Conservation (phyloP, 2,329 filamentous ascomycete species). For the Colletotrichum coccodes region DNA sequence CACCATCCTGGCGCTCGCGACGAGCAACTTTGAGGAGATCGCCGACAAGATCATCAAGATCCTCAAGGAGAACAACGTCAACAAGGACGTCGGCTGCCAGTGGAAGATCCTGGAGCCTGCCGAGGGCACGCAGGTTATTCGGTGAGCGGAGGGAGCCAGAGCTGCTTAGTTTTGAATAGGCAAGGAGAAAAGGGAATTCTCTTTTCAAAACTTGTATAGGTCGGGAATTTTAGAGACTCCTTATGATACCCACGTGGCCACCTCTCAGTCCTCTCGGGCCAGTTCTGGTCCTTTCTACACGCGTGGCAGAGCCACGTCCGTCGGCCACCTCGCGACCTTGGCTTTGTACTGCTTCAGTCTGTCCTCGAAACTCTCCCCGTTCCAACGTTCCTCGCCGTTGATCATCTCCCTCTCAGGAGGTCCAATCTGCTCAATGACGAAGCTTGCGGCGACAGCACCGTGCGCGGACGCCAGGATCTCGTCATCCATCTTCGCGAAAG, state of each 20-base stretch:
- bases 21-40: conserved; percentile 88
- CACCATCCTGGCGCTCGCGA: conserved; percentile 93
- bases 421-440: conserved; percentile 20
- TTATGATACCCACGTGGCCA: conserved; percentile 4
- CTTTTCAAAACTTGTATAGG: not conserved
- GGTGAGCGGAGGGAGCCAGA: not conserved
- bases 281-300: too few relatives aligned
- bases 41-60: conserved; percentile 80
- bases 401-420: conserved; percentile 3
- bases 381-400: conserved; percentile 11
- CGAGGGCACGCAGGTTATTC: conserved; percentile 68
- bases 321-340: not conserved
- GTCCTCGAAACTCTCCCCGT: conserved; percentile 12
- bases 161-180: not conserved
- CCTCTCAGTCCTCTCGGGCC: not conserved
- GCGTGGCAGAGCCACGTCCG: not conserved
- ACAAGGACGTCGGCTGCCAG: conserved; percentile 78
- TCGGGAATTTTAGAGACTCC: not conserved
- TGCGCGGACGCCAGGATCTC: conserved; percentile 16
- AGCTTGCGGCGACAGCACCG: conserved; percentile 25
- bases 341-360: conserved; percentile 3
- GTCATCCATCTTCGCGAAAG: not conserved
- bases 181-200: not conserved
- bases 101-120: conserved; percentile 93
- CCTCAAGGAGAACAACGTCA: conserved; percentile 69